Evolutionary conservation across 768 basidiomycete species (phyloP), one percentile per base, ranked within the genome.

Genomic region (Rhodotorula sphaerocarpa): DNA sequence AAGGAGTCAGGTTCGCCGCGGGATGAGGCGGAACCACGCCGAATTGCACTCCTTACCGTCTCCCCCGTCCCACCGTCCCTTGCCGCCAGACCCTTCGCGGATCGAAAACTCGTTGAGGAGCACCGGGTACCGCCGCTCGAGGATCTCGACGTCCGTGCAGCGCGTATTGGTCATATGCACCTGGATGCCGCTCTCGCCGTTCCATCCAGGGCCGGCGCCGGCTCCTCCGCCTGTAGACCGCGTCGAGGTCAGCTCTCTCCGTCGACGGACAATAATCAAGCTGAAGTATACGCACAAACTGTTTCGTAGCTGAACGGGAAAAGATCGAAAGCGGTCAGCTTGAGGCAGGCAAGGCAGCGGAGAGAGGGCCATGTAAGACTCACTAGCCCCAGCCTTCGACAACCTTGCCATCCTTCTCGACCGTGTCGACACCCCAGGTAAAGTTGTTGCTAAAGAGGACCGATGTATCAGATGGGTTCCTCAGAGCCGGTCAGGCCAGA

Each of bases 101-200:
- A 73, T 36, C 23, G 54, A 55, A 52, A 95, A 95, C 71, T 82
- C 83, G 72, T 87, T 88, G 21, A 96, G 69, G 69, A 95, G 78
- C n/a, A 93, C 84, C 0, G 92, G 91, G 74, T 95, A 96, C 47
- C 92, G 83, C 51, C 91, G 82, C 73, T 96, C 92, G 41, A 96
- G 80, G 71, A 93, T 86, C 73, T 96, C 92, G 41, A 91, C 85
- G 70, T 96, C 92, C 0, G 91, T 91, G 70, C 90, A 90, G 72
- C 91, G 88, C 3, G 89, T 90, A 74, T 69, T 70, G 36, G 68
- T 68, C 63, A 66, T 63, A 45, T 61, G 53, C 1, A 16, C 33
- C 27, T 93, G 91, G 3, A 93, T 87, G 11, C 91, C 91, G 30
- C 87, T 88, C 21, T 89, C 90, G 6, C 92, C 92, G 71, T 91